Conservation (phyloP, 352 stramenopile genomes). For the Globisporangium ultimum region DNA sequence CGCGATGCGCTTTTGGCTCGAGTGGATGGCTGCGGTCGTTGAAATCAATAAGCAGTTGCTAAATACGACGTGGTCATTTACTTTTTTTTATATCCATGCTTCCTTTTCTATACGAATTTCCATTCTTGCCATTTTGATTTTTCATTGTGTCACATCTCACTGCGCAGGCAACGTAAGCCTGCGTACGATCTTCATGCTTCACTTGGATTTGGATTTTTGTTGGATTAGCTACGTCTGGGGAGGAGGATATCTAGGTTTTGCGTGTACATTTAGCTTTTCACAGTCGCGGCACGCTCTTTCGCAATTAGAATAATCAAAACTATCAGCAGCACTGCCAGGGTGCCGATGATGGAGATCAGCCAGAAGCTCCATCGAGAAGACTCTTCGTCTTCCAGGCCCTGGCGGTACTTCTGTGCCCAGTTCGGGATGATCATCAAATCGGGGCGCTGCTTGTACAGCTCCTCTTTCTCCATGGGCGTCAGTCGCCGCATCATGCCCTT, state of each 20-base stretch:
- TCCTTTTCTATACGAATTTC: neutral
- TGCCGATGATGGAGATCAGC: slow-evolving; percentile 71
- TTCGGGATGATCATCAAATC: slow-evolving; percentile 88
- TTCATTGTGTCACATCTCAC: no score
- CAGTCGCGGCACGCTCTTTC: slow-evolving; percentile 36
- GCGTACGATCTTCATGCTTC: no score
- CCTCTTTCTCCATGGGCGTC: slow-evolving; percentile 79
- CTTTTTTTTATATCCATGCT: neutral
- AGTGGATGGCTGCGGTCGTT: no score
- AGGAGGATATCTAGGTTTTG: no score
- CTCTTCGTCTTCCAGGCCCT: slow-evolving; percentile 72
- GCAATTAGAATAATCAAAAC: slow-evolving; percentile 79
- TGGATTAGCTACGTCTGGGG: no score
- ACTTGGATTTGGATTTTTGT: no score
- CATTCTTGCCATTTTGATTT: no score
- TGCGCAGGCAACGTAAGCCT: no score
- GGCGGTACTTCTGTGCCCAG: slow-evolving; percentile 86
- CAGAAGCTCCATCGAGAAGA: slow-evolving; percentile 72
- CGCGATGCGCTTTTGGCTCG: no score
- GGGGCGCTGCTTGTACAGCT: slow-evolving; percentile 74
- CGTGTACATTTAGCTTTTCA: slow-evolving; percentile 7
- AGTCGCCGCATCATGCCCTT: slow-evolving; percentile 77
- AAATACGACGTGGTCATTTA: slow-evolving; percentile 25
- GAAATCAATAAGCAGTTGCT: slow-evolving; percentile 20
- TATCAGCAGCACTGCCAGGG: slow-evolving; percentile 65